Evolutionary conservation across 192 early-diverging fungal genomes (phyloP), one percentile per base, ranked within the genome.

Genomic region (Coemansia sp.): DNA sequence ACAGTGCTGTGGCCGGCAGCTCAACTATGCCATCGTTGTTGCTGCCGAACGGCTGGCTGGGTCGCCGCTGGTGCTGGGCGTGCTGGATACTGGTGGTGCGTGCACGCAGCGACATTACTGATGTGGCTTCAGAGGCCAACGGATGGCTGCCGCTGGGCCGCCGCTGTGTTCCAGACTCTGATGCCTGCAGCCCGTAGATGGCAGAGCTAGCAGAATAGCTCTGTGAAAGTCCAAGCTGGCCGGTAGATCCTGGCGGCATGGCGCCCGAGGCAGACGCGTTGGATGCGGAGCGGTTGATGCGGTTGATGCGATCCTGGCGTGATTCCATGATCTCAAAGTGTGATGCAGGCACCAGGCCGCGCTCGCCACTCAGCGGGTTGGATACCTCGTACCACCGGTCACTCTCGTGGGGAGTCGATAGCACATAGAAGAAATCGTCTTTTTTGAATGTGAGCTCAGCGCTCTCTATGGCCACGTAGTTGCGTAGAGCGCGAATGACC

Each of bases 381-480:
- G 80, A 80, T 8, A 86, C 89, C 38, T 89, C 85, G 65, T 86
- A 91, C 85, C 85, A 89, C 53, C 79, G 71, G 70, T 86, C 86
- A 33, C 83, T 80, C n/a, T 88, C 86, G 43, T 84, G 82, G 16
- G 73, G 71, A 8, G 65, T 76, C 16, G 81, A 84, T 21, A 87
- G 69, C 13, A 90, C 88, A 48, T 88, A 83, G 70, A 88, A 90
- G 63, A 88, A 90, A 42, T 90, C 88, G 50, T 87, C 88, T 48
- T 85, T 83, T 49, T 73, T 73, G 52, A 90, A 90, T 38, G 86
- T 83, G n/a, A 90, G 71, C 62, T 90, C 85, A 18, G 77, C 62
- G 41, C 50, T 67, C 21, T 74, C 80, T 45, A 80, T 63, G 14
- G 84, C 84, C 11, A 77, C 65, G 57, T 90, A 88, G 79, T 84